Evolutionary conservation across 2,329 filamentous ascomycete genomes (phyloP), one percentile per base, ranked within the genome.

Genomic region (Penicillium palitans): DNA sequence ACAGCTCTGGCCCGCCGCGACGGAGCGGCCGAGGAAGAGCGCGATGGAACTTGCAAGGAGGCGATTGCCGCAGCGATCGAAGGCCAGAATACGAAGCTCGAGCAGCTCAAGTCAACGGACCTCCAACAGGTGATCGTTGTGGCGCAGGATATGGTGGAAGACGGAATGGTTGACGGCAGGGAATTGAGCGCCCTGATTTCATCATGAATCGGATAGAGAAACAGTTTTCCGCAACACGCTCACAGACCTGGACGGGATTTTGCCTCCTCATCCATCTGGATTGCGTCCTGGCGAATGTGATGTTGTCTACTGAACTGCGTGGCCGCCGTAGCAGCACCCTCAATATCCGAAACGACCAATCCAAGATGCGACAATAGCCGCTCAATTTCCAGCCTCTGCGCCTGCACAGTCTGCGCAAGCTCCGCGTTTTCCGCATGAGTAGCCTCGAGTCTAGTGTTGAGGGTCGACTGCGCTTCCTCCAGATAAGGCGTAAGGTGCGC

Each of bases 401-500:
- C 73, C 47, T 77, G 73, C 6, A 88, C 78, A 10, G 76, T 79
- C 50, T 79, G 77, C 40, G 83, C 74, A 6, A 87, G 72, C 55
- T 79, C 74, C n/a, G 72, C 73, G 64, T 88, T 88, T 55, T 83
- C 75, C 17, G 74, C 65, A 63, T 85, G 80, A 4, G 82, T 79
- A 24, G 71, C 70, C 52, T 79, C 73, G 37, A 87, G 74, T 57
- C 80, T 79, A n/a, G 70, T 62, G 53, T 80, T 76, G 59, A 87
- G 74, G 3, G 79, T 71, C n/a, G 72, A 69, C 24, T 81, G 78
- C 49, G 81, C 80, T 62, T 80, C 75, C 44, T 78, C 74, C 50
- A 88, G 73, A 58, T 83, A 83, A 0, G 85, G 84, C 50, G 79
- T 78, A 4, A 88, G 72, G 70, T 87, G 84, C n/a, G 84, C 83